phyloP scores from a whole-genome alignment of 2,329 filamentous ascomycete species.

The Stachybotrys elegans region DNA sequence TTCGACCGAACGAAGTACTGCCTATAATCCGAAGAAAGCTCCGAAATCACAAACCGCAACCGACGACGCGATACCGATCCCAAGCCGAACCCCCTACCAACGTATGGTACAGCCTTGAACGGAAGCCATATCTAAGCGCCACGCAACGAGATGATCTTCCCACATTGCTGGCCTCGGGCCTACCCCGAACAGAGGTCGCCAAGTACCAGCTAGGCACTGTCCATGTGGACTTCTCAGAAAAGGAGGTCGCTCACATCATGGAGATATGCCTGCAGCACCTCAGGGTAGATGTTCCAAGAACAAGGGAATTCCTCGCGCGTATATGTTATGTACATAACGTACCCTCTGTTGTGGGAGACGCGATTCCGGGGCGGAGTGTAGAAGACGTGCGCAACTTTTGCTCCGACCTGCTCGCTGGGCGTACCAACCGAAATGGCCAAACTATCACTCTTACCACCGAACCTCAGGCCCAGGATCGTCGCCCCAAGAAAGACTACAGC shows the following conservation, averaged over 20 bases:
- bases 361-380: slow-evolving; percentile 15
- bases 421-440: slow-evolving; percentile 8
- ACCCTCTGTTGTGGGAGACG: slow-evolving; percentile 14
- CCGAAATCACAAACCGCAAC: too few species aligned
- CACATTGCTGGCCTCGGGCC: too few species aligned
- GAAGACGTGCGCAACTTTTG: slow-evolving; percentile 26
- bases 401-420: slow-evolving; percentile 21
- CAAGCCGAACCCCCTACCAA: too few species aligned
- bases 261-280: slow-evolving; percentile 13
- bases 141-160: too few species aligned
- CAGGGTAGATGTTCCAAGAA: slow-evolving; percentile 9
- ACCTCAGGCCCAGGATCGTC: not conserved
- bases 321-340: slow-evolving; percentile 16
- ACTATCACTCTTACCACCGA: slow-evolving; percentile 19
- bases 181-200: too few species aligned
- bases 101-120: too few species aligned
- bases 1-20: too few species aligned
- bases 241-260: slow-evolving; percentile 28
- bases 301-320: slow-evolving; percentile 12
- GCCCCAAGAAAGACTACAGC: slow-evolving; percentile 7
- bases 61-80: too few species aligned
- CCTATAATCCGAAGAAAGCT: too few species aligned
- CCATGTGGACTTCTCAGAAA: slow-evolving; percentile 41
- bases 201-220: too few species aligned
- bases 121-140: too few species aligned